Evolutionary conservation across 225 moss, liverwort and hornwort species (phyloP), one percentile per base, ranked within the genome.

Genomic region (Climacium dendroides): DNA sequence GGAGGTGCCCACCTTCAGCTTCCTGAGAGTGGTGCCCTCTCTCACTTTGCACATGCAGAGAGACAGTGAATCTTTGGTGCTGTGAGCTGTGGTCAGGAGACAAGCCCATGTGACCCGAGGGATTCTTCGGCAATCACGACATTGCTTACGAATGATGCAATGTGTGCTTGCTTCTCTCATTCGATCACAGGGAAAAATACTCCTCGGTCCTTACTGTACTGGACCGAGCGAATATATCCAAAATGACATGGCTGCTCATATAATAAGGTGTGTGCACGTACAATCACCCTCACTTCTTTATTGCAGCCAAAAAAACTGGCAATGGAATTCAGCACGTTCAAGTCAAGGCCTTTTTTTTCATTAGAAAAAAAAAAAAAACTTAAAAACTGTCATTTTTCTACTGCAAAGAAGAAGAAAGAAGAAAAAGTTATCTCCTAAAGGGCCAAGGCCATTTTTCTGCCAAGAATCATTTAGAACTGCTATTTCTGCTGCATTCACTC

Each of bases 241-340:
- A 58, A 58, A 57, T 57, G 78, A 78, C 39, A 39, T 39, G 19
- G 57, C 28, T 28, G 39, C 3, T 5, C 39, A 58, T 18, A 78
- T 2, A 23, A 28, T 11, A 57, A 25, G 17, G 37, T 7, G 28
- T 3, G 17, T 39, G 37, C 17, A 20, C 13, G 7, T 4, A 34
- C 50, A 32, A 74, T 74, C 0, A 1, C 32, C 7, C n/a, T n/a
- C 19, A 13, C 34, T 71, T 26, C 3, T 28, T 34, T 5, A 19
- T 48, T 50, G 20, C 5, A 50, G 7, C 4, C n/a, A n/a, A 7
- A 4, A n/a, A 73, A n/a, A 19, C 0, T n/a, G 4, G 6, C 2
- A 16, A 17, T 10, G 5, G 3, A 53, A 54, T 20, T n/a, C n/a
- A n/a, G n/a, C n/a, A n/a, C n/a, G n/a, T n/a, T n/a, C n/a, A n/a